Base-by-base conservation (phyloP, 176 grass and related monocot species). In the Musa troglodytarum region DNA sequence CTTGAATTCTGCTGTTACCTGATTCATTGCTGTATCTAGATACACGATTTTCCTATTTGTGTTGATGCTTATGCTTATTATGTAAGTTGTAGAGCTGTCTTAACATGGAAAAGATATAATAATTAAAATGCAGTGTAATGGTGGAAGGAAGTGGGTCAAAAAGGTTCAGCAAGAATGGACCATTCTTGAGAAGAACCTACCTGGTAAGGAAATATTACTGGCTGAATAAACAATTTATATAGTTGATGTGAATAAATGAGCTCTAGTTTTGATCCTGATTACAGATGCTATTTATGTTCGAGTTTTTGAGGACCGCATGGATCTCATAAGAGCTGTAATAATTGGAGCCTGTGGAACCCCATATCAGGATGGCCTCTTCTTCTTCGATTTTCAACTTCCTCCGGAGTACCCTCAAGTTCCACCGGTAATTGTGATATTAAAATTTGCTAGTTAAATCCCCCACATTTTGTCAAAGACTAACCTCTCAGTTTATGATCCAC, bases 121-220 rank as follows among this genome's bases (percentile, higher is more conserved):
- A 52, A 65, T 65, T 15, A 70, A 54, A 83, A 75, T 82, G 54
- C 84, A 96, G 95, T 82, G 84, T 51, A 87, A 71, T 15, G 83
- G 90, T 87, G 90, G 88, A 78, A 92, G 85, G 82, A 99, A 89
- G 67, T 99, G 95, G 95, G 84, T 86, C 8, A 89, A 93, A 81
- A 99, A 99, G 68, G 86, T 94, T 74, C 95, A 99, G 73, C 90
- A 99, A 81, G 95, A 99, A 87, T 99, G 95, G 95, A 89, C 25
- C 70, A 91, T 99, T 87, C 95, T 99, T 78, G 90, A 99, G 80
- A 99, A 99, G 86, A 94, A 94, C 28, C 78, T 99, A 59, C 95
- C 95, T 86, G 95, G 95, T 94, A 29, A 65, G 74, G 28, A 3
- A 56, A 56, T 57, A 21, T 74, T 43, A 43, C 34, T 6, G 49